phyloP scores from a whole-genome alignment of 164 flowering plant genomes.

The Sextonia rubra region DNA sequence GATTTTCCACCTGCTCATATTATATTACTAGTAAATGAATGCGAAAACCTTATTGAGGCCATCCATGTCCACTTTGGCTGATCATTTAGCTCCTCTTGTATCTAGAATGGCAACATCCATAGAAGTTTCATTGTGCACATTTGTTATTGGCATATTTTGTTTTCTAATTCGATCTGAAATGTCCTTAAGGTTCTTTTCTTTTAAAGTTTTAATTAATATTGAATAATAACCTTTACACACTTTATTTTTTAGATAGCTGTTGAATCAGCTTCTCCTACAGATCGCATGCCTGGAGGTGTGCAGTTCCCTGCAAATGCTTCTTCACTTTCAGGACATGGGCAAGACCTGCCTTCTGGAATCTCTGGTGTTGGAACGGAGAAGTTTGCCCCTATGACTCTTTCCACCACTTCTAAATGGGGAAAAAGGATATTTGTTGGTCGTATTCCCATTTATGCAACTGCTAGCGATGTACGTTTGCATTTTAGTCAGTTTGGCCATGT shows the following conservation, averaged over 20 bases:
- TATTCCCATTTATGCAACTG: slow-evolving; percentile 22
- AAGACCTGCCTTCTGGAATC: slow-evolving; percentile 11
- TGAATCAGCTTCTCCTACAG: slow-evolving; percentile 23
- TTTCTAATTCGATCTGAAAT: not conserved
- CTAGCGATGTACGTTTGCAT: slow-evolving; percentile 18
- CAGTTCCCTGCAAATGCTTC: slow-evolving; percentile 3
- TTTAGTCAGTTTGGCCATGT: slow-evolving; percentile 25
- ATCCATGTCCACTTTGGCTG: not conserved
- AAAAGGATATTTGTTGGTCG: slow-evolving; percentile 22
- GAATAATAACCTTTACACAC: not conserved
- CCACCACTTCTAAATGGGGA: slow-evolving; percentile 20
- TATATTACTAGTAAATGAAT: too few species aligned
- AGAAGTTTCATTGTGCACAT: not conserved
- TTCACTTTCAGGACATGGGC: not conserved
- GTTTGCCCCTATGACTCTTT: not conserved
- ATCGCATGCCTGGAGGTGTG: slow-evolving; percentile 6
- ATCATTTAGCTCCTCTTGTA: not conserved
- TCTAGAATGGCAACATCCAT: not conserved
- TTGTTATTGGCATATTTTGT: not conserved
- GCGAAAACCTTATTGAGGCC: too few species aligned
- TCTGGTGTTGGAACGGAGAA: slow-evolving; percentile 11
- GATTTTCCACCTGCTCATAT: too few species aligned
- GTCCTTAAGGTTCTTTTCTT: not conserved
- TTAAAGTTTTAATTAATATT: too few species aligned
- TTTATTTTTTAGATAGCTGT: slow-evolving; percentile 18